Evolutionary conservation across 2,329 filamentous ascomycete species (phyloP).

Genomic region (Fusarium burgessii): DNA sequence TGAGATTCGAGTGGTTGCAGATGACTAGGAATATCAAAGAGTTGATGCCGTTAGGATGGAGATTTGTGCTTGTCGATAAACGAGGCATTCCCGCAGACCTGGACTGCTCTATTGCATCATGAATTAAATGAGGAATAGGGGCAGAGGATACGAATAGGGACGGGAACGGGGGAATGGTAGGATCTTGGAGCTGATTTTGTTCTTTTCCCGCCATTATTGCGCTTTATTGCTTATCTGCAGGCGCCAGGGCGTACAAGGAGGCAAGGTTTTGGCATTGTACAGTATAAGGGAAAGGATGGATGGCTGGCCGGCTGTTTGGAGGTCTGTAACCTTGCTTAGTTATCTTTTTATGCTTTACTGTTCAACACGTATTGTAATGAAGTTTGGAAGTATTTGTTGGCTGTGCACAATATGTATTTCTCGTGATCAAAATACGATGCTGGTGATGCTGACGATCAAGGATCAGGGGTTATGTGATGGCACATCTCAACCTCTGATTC

Average conservation of each 20-base stretch:
- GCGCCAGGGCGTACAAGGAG: slow-evolving; percentile 34
- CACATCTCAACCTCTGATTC: not conserved
- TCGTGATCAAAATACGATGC: not conserved
- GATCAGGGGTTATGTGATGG: slow-evolving; percentile 1
- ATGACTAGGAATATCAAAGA: slow-evolving; percentile 17
- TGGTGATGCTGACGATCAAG: not conserved
- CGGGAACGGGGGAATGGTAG: slow-evolving; percentile 3
- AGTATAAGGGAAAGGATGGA: slow-evolving; percentile 26
- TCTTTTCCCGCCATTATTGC: slow-evolving; percentile 6
- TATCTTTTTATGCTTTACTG: slow-evolving; percentile 33
- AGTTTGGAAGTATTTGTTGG: not conserved
- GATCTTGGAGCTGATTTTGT: slow-evolving; percentile 9
- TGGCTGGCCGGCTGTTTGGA: slow-evolving; percentile 19
- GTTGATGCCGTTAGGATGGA: slow-evolving; percentile 17
- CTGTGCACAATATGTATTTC: not conserved
- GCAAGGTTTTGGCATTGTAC: slow-evolving; percentile 33
- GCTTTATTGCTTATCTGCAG: slow-evolving; percentile 13
- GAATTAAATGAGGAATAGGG: slow-evolving; percentile 17
- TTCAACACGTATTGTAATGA: slow-evolving; percentile 30
- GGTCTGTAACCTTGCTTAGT: slow-evolving; percentile 27
- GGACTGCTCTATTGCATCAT: slow-evolving; percentile 13
- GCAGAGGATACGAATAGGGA: not conserved
- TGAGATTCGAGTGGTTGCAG: slow-evolving; percentile 41
- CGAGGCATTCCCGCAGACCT: slow-evolving; percentile 32
- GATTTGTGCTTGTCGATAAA: slow-evolving; percentile 26